Base-by-base conservation (phyloP, 2,329 filamentous ascomycete species). In the Lecanicillium sp. region DNA sequence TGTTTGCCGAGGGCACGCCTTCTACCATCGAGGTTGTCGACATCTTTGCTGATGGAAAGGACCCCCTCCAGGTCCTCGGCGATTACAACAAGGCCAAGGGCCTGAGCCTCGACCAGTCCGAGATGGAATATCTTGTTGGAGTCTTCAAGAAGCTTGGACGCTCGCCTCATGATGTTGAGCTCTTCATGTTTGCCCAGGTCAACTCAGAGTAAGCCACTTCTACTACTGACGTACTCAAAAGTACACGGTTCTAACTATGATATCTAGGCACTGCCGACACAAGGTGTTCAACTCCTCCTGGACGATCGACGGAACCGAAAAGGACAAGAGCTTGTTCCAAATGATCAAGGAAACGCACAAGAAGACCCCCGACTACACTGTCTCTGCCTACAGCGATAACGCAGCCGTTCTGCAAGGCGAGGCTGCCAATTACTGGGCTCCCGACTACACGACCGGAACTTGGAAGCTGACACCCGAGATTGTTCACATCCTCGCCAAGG, bases 331-430 rank as follows among this genome's bases (percentile, higher is more conserved):
- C 48, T 72, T 98, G 7, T 98, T 98, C 56, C 80, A 80, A 27
- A 97, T 98, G 92, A 98, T 98, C 56, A 77, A 84, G 49, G 94
- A 96, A 60, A 98, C 92, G 2, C 88, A 98, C 65, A 84, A 87
- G 59, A 77, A 78, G 52, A 82, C 80, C 42, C 86, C 87, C 1
- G 70, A 84, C 38, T 83, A 80, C 57, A 94, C 89, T n/a, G 77
- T 97, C 31, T 96, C 88, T 27, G 92, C 92, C 7, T 98, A 98
- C 64, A 94, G 87, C 53, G 92, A 98, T 60, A 98, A 98, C 57
- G 92, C 92, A 18, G 92, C 92, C n/a, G 92, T 98, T 13, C 45
- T 66, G n/a, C 50, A 61, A 41, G 63, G 63, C 8, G 63, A 66
- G 15, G 47, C 55, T 33, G 63, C 61, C 22, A 54, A 62, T 36